Base-by-base conservation (phyloP, 768 basidiomycete species). In the Mrakia blollopis region DNA sequence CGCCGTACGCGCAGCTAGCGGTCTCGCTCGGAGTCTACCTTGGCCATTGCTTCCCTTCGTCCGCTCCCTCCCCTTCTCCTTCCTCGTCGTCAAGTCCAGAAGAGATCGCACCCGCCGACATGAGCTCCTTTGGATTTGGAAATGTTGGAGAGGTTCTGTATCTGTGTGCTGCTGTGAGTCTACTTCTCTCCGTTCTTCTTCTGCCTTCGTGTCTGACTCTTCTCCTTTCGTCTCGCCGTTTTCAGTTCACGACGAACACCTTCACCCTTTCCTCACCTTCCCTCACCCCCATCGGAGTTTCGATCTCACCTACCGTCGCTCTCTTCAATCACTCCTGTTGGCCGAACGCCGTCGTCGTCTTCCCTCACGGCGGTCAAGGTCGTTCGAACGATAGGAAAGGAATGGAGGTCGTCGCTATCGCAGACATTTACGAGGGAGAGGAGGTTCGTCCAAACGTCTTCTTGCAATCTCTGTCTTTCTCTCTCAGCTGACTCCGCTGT, bases 271-370 rank as follows among this genome's bases (percentile, higher is more conserved):
- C 93, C 0, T 88, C 90, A 0, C 89, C 91, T 0, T 87, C 91
- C 6, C 85, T 98, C 23, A 87, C 88, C 2, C 91, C 94, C 0
- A 86, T 98, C 50, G 96, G 96, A 9, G 89, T 90, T 2, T 89
- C 91, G n/a, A 87, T 95, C 21, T 91, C 92, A 0, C 94, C 95
- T 0, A 80, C 88, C 0, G 84, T 90, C 6, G 94, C 94, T 83
- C 30, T 78, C 47, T 73, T 63, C 70, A 80, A 76, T 37, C 74
- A 78, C 32, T 91, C 91, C 0, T 95, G 94, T 81, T 87, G 88
- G 30, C 92, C 93, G 0, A 95, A 97, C 81, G 93, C 91, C 0
- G 92, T 91, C 44, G 88, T 95, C n/a, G 92, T 98, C 5, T 98
- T 96, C 81, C 94, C 95, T 69, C 86, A 88, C 6, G 82, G 86